These are phyloP conservation scores for Tilletia horrida DNA, from an alignment of 1,284 basidiomycete species.

Conservation along the genomic window DNA sequence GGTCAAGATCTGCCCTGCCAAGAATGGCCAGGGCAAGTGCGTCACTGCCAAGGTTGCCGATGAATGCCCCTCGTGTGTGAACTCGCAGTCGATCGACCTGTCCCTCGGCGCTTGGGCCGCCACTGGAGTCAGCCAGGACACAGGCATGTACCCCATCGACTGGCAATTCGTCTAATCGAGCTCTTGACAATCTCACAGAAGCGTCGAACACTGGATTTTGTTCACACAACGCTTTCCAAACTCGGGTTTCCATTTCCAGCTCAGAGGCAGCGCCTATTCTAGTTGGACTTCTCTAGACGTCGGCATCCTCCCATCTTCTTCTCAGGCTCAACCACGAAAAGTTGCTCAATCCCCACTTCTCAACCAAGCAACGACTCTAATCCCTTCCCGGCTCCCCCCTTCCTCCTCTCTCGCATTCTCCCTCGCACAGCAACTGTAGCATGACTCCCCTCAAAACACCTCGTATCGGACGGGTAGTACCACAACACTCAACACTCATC, in stretches of 20 bases:
- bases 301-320: no score
- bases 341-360: no score
- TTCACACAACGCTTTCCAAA: no score
- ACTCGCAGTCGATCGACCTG: slow-evolving; percentile 23
- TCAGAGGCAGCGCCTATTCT: no score
- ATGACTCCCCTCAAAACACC: background rate
- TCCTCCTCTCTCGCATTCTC: no score
- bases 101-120: slow-evolving; percentile 23
- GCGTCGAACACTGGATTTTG: no score
- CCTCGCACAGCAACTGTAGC: background rate
- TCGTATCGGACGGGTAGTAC: background rate
- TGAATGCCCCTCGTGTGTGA: slow-evolving; percentile 27
- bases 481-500: background rate
- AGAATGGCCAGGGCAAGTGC: background rate
- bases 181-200: no score
- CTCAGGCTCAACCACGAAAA: no score
- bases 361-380: no score
- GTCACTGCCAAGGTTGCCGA: slow-evolving; percentile 23
- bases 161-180: slow-evolving; percentile 9
- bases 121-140: background rate
- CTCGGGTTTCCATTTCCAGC: no score
- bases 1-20: slow-evolving; percentile 10
- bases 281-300: no score
- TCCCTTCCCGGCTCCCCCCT: no score
- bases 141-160: slow-evolving; percentile 12